phyloP scores from a whole-genome alignment of 2,329 filamentous ascomycete species.

The Aspergillus proliferans region DNA sequence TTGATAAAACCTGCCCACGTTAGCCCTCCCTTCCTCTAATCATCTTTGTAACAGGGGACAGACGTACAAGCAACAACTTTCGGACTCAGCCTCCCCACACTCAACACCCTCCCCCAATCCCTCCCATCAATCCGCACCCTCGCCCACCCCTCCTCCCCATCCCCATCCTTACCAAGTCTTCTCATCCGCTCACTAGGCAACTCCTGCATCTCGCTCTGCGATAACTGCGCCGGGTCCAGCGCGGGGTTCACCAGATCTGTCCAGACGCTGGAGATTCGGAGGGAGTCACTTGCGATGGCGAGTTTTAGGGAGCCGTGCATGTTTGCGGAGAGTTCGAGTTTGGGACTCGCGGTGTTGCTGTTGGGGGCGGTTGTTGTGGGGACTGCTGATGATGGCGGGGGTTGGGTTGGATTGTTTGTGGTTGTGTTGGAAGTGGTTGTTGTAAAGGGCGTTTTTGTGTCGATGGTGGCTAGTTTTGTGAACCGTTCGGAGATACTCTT shows the following conservation, averaged over 20 bases:
- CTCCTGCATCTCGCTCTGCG: conserved; percentile 58
- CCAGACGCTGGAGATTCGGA: conserved; percentile 83
- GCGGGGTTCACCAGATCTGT: conserved; percentile 78
- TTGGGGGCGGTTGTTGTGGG: conserved; percentile 6
- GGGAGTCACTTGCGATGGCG: conserved; percentile 72
- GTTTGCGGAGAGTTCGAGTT: conserved; percentile 82
- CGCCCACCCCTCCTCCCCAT: conserved; percentile 79
- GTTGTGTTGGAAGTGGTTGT: not conserved
- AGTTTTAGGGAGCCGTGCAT: conserved; percentile 85
- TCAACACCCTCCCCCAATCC: conserved; percentile 92
- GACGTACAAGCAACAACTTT: conserved; percentile 77
- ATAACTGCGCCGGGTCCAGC: conserved; percentile 68
- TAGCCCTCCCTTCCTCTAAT: not conserved
- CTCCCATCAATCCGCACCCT: conserved; percentile 84
- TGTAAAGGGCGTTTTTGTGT: conserved; percentile 28
- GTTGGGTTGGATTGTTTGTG: not conserved
- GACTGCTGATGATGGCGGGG: conserved; percentile 6
- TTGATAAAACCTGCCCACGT: conserved; percentile 36
- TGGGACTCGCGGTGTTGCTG: conserved; percentile 39
- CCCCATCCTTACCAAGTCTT: conserved; percentile 61
- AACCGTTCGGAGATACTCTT: conserved; percentile 95
- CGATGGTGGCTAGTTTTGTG: conserved; percentile 59
- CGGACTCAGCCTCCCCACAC: conserved; percentile 81
- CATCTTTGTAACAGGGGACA: no score
- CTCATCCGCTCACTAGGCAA: conserved; percentile 78